Percentiles rank a stretch among this genome's conserved stretches.
These are phyloP conservation scores for Colletotrichum musicola DNA, from an alignment of 2,329 filamentous ascomycete species.

Conservation along the genomic window DNA sequence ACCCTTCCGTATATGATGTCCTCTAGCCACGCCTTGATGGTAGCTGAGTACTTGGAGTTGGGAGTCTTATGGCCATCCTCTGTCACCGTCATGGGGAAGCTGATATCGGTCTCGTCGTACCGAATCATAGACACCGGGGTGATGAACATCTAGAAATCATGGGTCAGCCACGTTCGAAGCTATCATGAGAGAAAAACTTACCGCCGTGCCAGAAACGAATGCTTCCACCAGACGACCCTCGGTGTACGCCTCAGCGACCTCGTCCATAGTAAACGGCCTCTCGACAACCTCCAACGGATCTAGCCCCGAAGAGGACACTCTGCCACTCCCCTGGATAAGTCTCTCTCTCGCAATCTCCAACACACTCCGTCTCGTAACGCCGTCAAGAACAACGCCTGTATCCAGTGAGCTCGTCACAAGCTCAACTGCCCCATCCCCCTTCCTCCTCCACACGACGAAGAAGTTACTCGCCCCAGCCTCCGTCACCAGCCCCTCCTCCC, in stretches of 20 bases:
- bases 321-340: constrained; percentile 68
- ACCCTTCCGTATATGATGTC: constrained; percentile 81
- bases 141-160: constrained; percentile 72
- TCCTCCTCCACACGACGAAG: constrained; percentile 67
- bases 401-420: constrained; percentile 87
- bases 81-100: constrained; percentile 64
- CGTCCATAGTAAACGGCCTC: constrained; percentile 83
- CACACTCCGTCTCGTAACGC: constrained; percentile 84
- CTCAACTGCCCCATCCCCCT: constrained; percentile 65
- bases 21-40: constrained; percentile 75
- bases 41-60: constrained; percentile 59
- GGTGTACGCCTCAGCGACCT: constrained; percentile 78
- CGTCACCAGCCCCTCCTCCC: constrained; percentile 66
- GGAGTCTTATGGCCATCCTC: constrained; percentile 49
- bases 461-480: constrained; percentile 74
- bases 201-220: constrained; percentile 88
- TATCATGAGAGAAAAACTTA: no score
- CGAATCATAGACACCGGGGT: constrained; percentile 76
- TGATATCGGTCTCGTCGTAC: constrained; percentile 75
- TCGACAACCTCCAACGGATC: constrained; percentile 71
- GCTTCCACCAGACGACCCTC: constrained; percentile 86
- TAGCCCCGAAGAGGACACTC: neutral
- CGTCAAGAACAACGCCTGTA: constrained; percentile 86
- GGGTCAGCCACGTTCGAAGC: constrained; percentile 37
- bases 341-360: constrained; percentile 78